phyloP scores from a whole-genome alignment of 352 stramenopile species.

The Phytophthora cactorum region DNA sequence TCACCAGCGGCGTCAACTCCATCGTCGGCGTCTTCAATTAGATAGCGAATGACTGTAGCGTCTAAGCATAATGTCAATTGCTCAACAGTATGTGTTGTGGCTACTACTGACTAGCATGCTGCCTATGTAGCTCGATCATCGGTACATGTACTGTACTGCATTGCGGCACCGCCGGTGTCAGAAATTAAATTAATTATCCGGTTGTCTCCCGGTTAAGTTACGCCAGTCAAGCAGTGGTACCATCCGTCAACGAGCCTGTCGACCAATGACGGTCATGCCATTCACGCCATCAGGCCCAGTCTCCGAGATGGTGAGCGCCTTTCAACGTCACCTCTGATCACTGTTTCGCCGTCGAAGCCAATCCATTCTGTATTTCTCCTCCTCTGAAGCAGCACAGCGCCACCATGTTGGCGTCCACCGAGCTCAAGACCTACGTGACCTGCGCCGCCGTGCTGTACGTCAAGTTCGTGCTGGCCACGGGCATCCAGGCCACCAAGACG shows the following conservation, averaged over 20 bases:
- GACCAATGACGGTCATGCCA: conserved; percentile 11
- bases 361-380: conserved; percentile 17
- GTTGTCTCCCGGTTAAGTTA: conserved; percentile 28
- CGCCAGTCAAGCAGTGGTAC: conserved; percentile 18
- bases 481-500: conserved; percentile 57
- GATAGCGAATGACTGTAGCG: not conserved
- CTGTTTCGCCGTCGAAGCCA: not conserved
- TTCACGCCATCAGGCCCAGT: conserved; percentile 38
- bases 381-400: conserved; percentile 5
- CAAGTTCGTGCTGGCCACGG: conserved; percentile 66
- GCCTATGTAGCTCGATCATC: too few species aligned
- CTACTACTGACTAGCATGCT: too few species aligned
- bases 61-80: not conserved
- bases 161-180: too few species aligned
- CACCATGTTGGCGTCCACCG: conserved; percentile 35
- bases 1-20: conserved; percentile 44
- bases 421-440: conserved; percentile 62
- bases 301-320: conserved; percentile 12
- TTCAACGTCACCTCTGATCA: conserved; percentile 6
- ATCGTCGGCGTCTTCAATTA: conserved; percentile 44
- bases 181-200: not conserved
- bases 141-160: too few species aligned
- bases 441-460: conserved; percentile 62
- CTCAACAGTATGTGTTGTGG: too few species aligned
- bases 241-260: not conserved